Evolutionary conservation across 345 rosid species (phyloP).

Genomic region (Arabidopsis suecica): DNA sequence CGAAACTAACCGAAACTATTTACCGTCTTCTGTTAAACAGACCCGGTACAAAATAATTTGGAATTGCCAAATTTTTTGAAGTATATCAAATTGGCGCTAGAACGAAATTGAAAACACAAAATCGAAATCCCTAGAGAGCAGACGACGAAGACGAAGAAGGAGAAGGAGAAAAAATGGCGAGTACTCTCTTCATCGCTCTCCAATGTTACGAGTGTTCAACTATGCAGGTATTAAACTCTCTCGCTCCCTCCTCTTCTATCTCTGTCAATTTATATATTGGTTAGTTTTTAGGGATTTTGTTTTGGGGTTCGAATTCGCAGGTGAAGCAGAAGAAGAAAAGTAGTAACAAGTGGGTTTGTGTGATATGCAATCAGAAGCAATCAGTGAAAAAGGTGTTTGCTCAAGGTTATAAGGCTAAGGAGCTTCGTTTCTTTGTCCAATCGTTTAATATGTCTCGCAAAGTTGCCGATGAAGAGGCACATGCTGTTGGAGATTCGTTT

Average conservation of each 20-base stretch:
- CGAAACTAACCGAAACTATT: slow-evolving; percentile 12
- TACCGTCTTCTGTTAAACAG: slow-evolving; percentile 9
- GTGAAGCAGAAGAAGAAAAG: slow-evolving; percentile 89
- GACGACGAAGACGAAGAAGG: slow-evolving; percentile 3
- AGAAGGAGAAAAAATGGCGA: slow-evolving; percentile 43
- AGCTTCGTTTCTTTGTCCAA: slow-evolving; percentile 77
- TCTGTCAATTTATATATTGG: not conserved
- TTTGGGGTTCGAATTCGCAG: slow-evolving; percentile 40
- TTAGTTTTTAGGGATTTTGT: slow-evolving; percentile 3
- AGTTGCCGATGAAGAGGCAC: slow-evolving; percentile 40
- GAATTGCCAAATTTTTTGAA: not conserved
- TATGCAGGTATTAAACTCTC: slow-evolving; percentile 63
- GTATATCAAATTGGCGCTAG: slow-evolving; percentile 8
- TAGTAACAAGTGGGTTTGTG: slow-evolving; percentile 84
- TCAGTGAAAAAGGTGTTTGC: slow-evolving; percentile 72
- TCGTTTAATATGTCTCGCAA: slow-evolving; percentile 80
- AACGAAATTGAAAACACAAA: slow-evolving; percentile 6
- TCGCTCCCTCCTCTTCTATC: slow-evolving; percentile 2
- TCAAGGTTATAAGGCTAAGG: slow-evolving; percentile 68
- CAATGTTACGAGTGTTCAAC: slow-evolving; percentile 87
- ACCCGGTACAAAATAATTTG: not conserved
- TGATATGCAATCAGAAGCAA: slow-evolving; percentile 83
- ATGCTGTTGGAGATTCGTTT: not conserved
- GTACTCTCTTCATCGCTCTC: slow-evolving; percentile 62
- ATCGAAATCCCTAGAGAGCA: slow-evolving; percentile 32